A percentile compares a stretch with the other conserved stretches of the same genome.
Conservation (phyloP, 1,139 yeast genomes). For the Sugiyamaella sp. region DNA sequence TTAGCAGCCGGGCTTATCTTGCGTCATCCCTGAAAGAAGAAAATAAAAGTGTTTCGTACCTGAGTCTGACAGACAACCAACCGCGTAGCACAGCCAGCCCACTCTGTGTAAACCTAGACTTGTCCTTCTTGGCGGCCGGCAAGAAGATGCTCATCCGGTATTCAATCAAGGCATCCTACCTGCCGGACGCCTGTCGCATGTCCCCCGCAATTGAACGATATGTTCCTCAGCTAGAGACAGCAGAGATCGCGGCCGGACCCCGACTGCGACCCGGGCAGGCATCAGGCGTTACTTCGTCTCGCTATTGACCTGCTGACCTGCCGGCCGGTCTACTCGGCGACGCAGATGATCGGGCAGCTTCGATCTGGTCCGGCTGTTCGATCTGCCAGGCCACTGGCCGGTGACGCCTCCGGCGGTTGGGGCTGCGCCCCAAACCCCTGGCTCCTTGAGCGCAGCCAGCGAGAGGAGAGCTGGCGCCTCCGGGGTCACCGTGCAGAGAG, state of each 20-base stretch:
- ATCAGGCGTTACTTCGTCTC: too few species aligned
- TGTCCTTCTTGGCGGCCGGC: background rate
- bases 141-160: too few species aligned
- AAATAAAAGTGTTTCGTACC: background rate
- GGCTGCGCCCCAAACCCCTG: slow-evolving; percentile 7
- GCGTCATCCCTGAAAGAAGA: background rate
- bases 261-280: too few species aligned
- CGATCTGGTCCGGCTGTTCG: background rate
- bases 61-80: background rate
- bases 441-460: background rate
- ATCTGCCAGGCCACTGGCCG: background rate
- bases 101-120: too few species aligned
- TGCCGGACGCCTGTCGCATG: too few species aligned
- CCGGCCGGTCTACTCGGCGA: too few species aligned
- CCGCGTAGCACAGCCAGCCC: too few species aligned
- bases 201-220: too few species aligned
- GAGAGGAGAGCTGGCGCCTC: background rate
- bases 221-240: too few species aligned
- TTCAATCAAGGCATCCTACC: too few species aligned
- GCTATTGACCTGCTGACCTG: too few species aligned
- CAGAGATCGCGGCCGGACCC: too few species aligned
- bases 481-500: background rate
- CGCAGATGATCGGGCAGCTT: background rate
- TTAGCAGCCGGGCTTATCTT: background rate
- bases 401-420: slow-evolving; percentile 4